Evolutionary conservation across 2,329 filamentous ascomycete species (phyloP), one percentile per base, ranked within the genome.

Genomic region (Botryosphaeria dothidea): DNA sequence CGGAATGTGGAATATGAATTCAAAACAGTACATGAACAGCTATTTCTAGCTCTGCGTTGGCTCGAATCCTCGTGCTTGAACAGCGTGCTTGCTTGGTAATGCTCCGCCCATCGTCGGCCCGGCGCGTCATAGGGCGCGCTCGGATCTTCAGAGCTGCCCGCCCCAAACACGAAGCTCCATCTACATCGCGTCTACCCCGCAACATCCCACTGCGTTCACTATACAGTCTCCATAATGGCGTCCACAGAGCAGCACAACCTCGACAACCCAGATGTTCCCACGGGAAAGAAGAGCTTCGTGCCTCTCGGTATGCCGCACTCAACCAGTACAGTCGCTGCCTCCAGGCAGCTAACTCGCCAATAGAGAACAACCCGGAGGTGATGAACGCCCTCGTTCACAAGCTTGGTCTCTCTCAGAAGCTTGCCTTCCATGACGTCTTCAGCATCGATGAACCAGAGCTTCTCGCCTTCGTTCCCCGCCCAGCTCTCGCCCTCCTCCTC

Each of bases 361-460:
- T 66, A 74, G 84, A 87, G 67, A 86, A 86, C 75, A 86, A 86
- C 69, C 85, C 85, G 4, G 76, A 80, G 46, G 82, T 86, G 17
- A 82, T 86, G 74, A 81, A 79, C 48, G 73, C 78, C 46, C 80
- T 87, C 25, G 79, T 81, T 38, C 75, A 78, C 65, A 74, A 77
- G n/a, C 79, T 87, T 1, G 83, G 83, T 15, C 72, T 86, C 34
- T 79, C 80, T 3, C 68, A 67, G 4, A 67, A 75, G 34, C 79
- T 86, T 34, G 74, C 73, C 38, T 87, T 86, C 73, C 78, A 85
- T 71, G 85, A 87, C 69, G 71, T 86, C 67, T 83, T 84, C 73
- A 82, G 79, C 45, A 76, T 85, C 65, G 80, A 81, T 48, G 82
- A 85, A n/a, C 75, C 79, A 1, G 81, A 82, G 31, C 73, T 84